phyloP scores from a whole-genome alignment of 768 basidiomycete genomes.

The Pseudohyphozyma bogoriensis region DNA sequence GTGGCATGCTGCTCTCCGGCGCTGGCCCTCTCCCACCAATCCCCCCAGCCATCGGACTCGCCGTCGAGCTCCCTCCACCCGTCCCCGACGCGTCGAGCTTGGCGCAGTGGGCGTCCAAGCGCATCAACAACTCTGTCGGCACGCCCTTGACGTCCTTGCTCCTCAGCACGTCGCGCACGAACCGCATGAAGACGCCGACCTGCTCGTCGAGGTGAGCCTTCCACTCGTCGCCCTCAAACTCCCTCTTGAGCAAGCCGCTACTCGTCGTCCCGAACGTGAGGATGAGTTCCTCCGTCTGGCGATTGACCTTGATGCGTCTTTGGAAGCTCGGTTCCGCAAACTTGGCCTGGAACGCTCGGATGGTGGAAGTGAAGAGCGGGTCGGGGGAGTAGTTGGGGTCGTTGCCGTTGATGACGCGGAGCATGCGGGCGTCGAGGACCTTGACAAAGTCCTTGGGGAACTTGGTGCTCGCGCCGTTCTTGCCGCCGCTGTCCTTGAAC shows the following conservation, averaged over 20 bases:
- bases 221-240: conserved; percentile 70
- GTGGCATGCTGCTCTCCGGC: conserved; percentile 43
- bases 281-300: conserved; percentile 95
- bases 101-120: conserved; percentile 72
- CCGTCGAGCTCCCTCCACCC: conserved; percentile 41
- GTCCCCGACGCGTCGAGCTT: conserved; percentile 51
- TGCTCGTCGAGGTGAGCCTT: conserved; percentile 87
- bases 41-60: no score
- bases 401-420: conserved; percentile 87
- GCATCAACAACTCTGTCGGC: conserved; percentile 66
- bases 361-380: conserved; percentile 74
- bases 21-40: conserved; percentile 29
- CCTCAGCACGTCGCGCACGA: conserved; percentile 66
- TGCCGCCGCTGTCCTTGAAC: conserved; percentile 19
- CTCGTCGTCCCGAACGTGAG: conserved; percentile 90
- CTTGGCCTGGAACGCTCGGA: conserved; percentile 86
- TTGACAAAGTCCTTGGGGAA: conserved; percentile 92
- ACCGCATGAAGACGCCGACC: conserved; percentile 73
- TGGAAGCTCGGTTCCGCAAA: conserved; percentile 77
- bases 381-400: conserved; percentile 54
- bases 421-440: conserved; percentile 75
- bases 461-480: background rate
- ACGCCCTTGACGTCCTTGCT: conserved; percentile 51
- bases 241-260: conserved; percentile 74
- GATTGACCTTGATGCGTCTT: conserved; percentile 84